Percentiles rank a stretch among this genome's conserved stretches.
phyloP scores from a whole-genome alignment of 345 rosid species.

The Barbarea vulgaris region DNA sequence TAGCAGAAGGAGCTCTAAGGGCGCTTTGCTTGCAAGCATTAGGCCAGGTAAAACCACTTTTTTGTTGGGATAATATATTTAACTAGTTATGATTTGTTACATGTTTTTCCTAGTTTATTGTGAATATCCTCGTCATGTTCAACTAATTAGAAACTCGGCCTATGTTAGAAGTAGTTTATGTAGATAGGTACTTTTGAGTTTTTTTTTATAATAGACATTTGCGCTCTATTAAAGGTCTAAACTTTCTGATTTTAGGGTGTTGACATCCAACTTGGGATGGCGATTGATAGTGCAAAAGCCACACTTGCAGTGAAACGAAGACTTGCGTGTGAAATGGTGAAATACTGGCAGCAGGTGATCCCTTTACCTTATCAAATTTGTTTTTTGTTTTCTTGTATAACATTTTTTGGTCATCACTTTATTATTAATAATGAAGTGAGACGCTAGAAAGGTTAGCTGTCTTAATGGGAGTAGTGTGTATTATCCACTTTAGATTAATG shows the following conservation, averaged over 20 bases:
- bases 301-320: conserved; percentile 98
- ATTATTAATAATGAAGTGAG: conserved; percentile 2
- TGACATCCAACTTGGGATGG: conserved; percentile 99
- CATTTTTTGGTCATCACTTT: neutral
- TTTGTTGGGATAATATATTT: conserved; percentile 10
- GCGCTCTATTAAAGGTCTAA: neutral
- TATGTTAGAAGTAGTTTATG: conserved; percentile 4
- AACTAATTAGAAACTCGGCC: conserved; percentile 6
- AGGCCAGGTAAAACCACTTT: conserved; percentile 71
- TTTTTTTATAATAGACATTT: neutral
- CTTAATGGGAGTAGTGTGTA: conserved; percentile 29
- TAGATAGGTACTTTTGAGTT: neutral
- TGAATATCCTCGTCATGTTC: neutral
- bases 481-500: conserved; percentile 27
- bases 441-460: neutral
- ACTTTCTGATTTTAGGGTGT: conserved; percentile 61
- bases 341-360: conserved; percentile 97
- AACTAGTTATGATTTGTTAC: conserved; percentile 2
- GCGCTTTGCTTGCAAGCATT: conserved; percentile 94
- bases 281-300: conserved; percentile 97
- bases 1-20: conserved; percentile 87
- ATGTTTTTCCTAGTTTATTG: conserved; percentile 16
- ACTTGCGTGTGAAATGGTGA: conserved; percentile 99
- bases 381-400: neutral
- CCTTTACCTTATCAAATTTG: conserved; percentile 20